Base-by-base conservation (phyloP, 306 rosid genomes). In the Boehmeria nivea region DNA sequence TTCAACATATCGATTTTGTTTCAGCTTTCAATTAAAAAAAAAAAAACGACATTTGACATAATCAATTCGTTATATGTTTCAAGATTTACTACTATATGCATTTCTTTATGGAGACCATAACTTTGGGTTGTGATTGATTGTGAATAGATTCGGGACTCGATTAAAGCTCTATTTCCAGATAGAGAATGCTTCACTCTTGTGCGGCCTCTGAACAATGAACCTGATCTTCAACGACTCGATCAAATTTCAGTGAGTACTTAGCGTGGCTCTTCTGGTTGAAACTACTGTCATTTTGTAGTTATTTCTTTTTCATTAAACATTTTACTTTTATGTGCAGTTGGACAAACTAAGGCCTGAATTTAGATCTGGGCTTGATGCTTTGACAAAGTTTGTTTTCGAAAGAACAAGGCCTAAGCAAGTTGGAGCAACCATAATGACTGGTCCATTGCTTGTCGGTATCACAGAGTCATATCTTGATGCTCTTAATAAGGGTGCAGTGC, bases 391-490 rank as follows among this genome's bases (percentile, higher is more conserved):
- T 59, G 94, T 93, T 54, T 93, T 87, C 49, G 94, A 93, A 74
- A 85, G 93, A 76, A 79, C 99, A 54, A 85, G 95, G 68, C 95
- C 99, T 55, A 93, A 93, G 67, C 96, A 93, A 79, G 79, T 93
- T 48, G 99, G 99, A 49, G 95, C 95, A 60, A 93, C 95, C 52
- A 68, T 79, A 73, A 79, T 93, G 99, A 87, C 96, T 5, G 99
- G 99, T 23, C 96, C 99, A 34, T 63, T 93, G 56, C 70, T 93
- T 72, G 66, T 93, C 57, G 99, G 99, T 25, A 75, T 93, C 34
- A 85, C 85, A 0, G 71, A 87, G 64, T 78, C 99, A 44, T 93
- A 93, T 86, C 78, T 93, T 31, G 84, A 85, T 63, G 99, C 99
- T 20, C 80, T 93, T 36, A 93, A 93, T 67, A 80, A 83, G 50